These are phyloP conservation scores for Botrytis galanthina DNA, from an alignment of 2,329 filamentous ascomycete species.

Conservation along the genomic window DNA sequence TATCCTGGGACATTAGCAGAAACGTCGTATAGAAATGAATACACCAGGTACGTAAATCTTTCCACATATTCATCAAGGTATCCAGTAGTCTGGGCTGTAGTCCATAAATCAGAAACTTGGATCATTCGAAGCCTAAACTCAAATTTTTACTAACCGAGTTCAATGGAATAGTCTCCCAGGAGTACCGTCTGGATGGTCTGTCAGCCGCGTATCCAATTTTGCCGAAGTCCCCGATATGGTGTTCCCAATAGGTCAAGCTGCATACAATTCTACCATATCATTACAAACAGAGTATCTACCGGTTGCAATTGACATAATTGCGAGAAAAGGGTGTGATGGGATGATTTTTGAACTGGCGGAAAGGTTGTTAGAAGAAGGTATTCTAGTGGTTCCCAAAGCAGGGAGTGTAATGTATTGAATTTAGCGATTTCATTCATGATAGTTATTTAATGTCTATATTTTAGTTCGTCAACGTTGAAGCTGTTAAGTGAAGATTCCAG, in stretches of 20 bases:
- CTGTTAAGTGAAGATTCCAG: background rate
- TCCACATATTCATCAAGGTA: background rate
- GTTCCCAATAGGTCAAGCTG: constrained; percentile 41
- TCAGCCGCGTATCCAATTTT: constrained; percentile 45
- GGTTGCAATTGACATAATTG: constrained; percentile 57
- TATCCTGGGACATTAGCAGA: constrained; percentile 46
- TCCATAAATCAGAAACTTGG: background rate
- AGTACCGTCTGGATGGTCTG: constrained; percentile 48
- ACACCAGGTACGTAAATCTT: constrained; percentile 32
- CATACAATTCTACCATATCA: constrained; percentile 49
- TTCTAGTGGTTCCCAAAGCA: constrained; percentile 46
- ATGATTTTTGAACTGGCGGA: constrained; percentile 54
- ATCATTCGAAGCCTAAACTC: background rate
- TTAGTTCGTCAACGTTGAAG: background rate
- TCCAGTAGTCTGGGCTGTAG: background rate
- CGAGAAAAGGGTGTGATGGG: constrained; percentile 58
- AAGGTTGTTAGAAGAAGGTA: constrained; percentile 49
- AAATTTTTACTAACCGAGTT: background rate
- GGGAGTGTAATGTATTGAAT: constrained; percentile 39
- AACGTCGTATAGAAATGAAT: constrained; percentile 46
- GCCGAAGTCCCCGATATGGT: constrained; percentile 49
- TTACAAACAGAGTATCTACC: constrained; percentile 51
- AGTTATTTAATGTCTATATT: background rate
- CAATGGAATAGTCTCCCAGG: constrained; percentile 39
- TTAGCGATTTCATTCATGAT: background rate